Evolutionary conservation across 2,329 filamentous ascomycete genomes (phyloP), one percentile per base, ranked within the genome.

Genomic region (Colletotrichum sp.): DNA sequence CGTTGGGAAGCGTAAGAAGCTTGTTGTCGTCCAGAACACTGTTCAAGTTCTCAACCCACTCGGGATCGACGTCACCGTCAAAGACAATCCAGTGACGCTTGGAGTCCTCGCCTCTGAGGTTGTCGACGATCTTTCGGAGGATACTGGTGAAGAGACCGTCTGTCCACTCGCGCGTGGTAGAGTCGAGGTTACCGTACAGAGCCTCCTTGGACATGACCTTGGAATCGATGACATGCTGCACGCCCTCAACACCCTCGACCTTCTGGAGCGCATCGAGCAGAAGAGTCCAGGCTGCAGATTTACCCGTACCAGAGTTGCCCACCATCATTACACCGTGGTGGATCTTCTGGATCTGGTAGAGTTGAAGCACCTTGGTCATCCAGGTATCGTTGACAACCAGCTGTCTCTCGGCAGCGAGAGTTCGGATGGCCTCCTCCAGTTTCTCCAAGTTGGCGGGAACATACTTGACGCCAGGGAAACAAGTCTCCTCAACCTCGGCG

Each of bases 311-410:
- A 34, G 98, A 98, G 82, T 95, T 96, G 78, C 97, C 97, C 12
- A 99, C 97, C 97, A 99, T 98, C 98, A 99, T 99, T 32, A 99
- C 97, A 93, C 97, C 97, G 80, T 99, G 97, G 82, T 99, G 97
- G 74, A 99, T 96, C 79, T 93, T 94, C 85, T 98, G 97, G 78
- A 99, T 99, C 84, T 99, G 97, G 84, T 98, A 98, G 4, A 99
- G 91, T 84, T 99, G 97, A 11, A 99, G 90, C 39, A 98, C 93
- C 87, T 99, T 99, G 74, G 95, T 97, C 92, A 98, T 96, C 98
- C 98, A 99, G 63, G 93, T 93, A 71, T 98, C 96, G 74, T 93
- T 98, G 79, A 98, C 94, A 11, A 98, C 95, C 16, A 98, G 91
- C 81, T 98, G 94, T 79, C 95, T 93, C 82, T 98, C 96, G 8